Conservation (phyloP, 2,329 filamentous ascomycete genomes). For the Cladosporium sp. region DNA sequence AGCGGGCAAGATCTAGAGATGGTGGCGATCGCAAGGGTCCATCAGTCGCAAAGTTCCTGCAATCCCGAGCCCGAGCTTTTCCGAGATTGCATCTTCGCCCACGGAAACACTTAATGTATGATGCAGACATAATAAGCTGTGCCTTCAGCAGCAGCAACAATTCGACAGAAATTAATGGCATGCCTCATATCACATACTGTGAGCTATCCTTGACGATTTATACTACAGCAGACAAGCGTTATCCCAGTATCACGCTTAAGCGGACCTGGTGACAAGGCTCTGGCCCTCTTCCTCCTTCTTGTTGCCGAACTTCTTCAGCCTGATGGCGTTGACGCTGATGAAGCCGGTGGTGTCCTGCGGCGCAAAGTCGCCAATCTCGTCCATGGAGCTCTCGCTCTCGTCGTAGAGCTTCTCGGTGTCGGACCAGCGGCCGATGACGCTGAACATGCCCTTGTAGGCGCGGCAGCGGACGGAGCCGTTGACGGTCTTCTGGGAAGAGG, state of each 20-base stretch:
- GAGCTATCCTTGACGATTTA: not conserved
- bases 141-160: not conserved
- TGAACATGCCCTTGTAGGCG: conserved; percentile 61
- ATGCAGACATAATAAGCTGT: not conserved
- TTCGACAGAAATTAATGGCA: not conserved
- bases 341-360: conserved; percentile 62
- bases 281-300: conserved; percentile 32
- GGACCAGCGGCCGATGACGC: conserved; percentile 52
- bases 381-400: conserved; percentile 61
- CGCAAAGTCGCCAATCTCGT: conserved; percentile 62
- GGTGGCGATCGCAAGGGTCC: conserved; percentile 4
- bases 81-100: not conserved
- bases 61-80: not conserved
- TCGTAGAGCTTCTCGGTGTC: conserved; percentile 66
- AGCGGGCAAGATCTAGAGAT: conserved; percentile 1
- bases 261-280: conserved; percentile 24
- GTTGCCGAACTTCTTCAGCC: conserved; percentile 40
- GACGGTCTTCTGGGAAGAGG: conserved; percentile 54
- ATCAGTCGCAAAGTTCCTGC: not conserved
- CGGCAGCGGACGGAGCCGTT: conserved; percentile 57
- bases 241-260: not conserved
- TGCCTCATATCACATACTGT: conserved; percentile 9
- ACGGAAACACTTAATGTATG: not conserved
- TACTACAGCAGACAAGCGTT: conserved; percentile 1
- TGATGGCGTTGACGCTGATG: conserved; percentile 63